These are phyloP conservation scores for Harringtonia aguacate DNA, from an alignment of 2,329 filamentous ascomycete species.

Conservation along the genomic window DNA sequence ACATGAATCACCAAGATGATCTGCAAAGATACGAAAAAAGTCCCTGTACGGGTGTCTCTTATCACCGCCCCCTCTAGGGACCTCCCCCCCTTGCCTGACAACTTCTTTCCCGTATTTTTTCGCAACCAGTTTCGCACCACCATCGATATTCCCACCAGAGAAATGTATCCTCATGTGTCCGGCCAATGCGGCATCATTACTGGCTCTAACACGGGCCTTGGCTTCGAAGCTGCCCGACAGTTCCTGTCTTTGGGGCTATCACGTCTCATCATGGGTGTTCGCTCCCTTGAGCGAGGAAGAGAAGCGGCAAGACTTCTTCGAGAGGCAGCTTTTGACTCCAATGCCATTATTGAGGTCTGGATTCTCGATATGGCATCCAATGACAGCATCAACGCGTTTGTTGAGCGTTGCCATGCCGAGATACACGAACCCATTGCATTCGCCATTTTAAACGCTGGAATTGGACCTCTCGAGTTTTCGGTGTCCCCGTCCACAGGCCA, in stretches of 20 bases:
- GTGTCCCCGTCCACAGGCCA: background rate
- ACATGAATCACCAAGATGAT: too few relatives aligned
- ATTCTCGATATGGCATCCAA: constrained; percentile 27
- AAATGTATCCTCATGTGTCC: background rate
- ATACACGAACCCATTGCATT: constrained; percentile 4
- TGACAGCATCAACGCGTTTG: constrained; percentile 22
- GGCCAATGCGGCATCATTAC: constrained; percentile 7
- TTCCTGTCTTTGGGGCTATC: constrained; percentile 7
- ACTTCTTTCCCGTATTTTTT: constrained; percentile 5
- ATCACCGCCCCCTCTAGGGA: constrained; percentile 8
- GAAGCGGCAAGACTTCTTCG: too few relatives aligned
- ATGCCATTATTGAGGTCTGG: constrained; percentile 20
- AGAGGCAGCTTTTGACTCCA: constrained; percentile 3
- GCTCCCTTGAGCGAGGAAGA: constrained; percentile 4
- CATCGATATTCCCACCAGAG: constrained; percentile 5
- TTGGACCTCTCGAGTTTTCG: background rate
- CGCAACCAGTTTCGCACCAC: constrained; percentile 8
- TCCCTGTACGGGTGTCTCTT: too few relatives aligned
- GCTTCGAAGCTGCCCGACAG: constrained; percentile 9
- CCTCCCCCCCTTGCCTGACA: background rate
- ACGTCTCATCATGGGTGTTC: constrained; percentile 11
- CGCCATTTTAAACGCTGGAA: constrained; percentile 6
- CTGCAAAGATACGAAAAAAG: too few relatives aligned
- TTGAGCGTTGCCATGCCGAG: constrained; percentile 7
- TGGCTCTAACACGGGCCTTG: constrained; percentile 10